Evolutionary conservation across 306 rosid genomes (phyloP).

Genomic region (Hylodesmum podocarpum): DNA sequence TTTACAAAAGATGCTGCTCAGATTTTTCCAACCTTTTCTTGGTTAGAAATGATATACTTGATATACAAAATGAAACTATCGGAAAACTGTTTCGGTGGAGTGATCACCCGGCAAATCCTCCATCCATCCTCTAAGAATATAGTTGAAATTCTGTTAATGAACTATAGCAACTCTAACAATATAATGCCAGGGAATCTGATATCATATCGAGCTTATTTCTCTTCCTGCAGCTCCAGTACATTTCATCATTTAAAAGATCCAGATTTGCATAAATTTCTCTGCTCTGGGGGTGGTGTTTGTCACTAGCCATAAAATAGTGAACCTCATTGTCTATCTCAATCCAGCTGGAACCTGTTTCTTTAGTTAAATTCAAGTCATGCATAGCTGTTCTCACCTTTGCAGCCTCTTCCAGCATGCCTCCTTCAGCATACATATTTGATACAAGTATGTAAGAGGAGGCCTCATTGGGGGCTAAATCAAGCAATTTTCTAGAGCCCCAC

Average conservation of each 20-base stretch:
- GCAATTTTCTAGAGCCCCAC: constrained; percentile 44
- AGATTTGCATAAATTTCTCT: constrained; percentile 47
- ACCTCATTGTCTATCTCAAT: constrained; percentile 41
- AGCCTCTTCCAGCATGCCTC: constrained; percentile 53
- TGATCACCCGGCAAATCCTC: background rate
- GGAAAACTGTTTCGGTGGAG: background rate
- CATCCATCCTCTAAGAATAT: background rate
- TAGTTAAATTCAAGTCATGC: constrained; percentile 48
- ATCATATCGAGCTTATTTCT: constrained; percentile 18
- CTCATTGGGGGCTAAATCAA: constrained; percentile 50
- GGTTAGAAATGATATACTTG: background rate
- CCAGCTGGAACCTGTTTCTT: constrained; percentile 62
- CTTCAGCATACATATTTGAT: constrained; percentile 50
- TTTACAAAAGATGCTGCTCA: background rate
- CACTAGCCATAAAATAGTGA: constrained; percentile 57
- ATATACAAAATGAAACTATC: background rate
- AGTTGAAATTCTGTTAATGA: background rate
- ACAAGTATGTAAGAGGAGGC: constrained; percentile 53
- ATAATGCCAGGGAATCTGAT: background rate
- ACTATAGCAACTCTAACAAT: background rate
- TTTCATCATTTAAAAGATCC: constrained; percentile 35
- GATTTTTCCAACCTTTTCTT: background rate
- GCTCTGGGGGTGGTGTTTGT: constrained; percentile 42
- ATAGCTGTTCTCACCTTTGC: constrained; percentile 52
- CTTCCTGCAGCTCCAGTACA: background rate